These are phyloP conservation scores for Aspergillus glaucus DNA, from an alignment of 2,329 filamentous ascomycete species.

Conservation along the genomic window DNA sequence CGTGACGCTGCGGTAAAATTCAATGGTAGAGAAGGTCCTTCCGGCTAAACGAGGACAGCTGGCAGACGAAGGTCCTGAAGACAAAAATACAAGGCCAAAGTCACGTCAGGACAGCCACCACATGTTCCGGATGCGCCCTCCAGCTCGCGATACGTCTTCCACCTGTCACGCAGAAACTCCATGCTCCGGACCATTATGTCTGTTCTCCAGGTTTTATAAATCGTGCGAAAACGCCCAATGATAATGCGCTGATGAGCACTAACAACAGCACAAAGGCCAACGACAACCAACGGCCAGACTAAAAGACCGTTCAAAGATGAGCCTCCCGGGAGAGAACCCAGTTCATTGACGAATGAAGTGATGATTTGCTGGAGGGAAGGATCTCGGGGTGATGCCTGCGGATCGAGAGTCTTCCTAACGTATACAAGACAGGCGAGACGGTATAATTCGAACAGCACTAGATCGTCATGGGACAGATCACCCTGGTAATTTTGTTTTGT, in stretches of 20 bases:
- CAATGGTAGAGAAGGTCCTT: too few species aligned
- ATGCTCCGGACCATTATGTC: slow-evolving; percentile 3
- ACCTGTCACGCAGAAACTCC: background rate
- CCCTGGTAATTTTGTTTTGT: background rate
- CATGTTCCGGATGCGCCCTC: background rate
- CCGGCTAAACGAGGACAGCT: background rate
- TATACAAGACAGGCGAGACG: slow-evolving; percentile 4
- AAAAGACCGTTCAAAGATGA: slow-evolving; percentile 2
- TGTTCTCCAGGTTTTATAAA: slow-evolving; percentile 1
- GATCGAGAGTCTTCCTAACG: background rate
- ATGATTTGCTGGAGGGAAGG: background rate
- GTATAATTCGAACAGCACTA: slow-evolving; percentile 3
- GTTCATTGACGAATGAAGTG: background rate
- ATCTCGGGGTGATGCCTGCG: background rate
- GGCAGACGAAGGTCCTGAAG: background rate
- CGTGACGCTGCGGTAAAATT: too few species aligned
- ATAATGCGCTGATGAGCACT: slow-evolving; percentile 3
- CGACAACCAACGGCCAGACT: slow-evolving; percentile 6
- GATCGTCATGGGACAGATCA: background rate
- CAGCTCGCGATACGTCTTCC: background rate
- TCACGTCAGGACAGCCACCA: background rate
- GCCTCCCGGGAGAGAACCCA: background rate
- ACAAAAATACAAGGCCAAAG: background rate
- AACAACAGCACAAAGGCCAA: background rate
- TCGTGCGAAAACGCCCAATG: background rate